Evolutionary conservation across 306 rosid species (phyloP).

Genomic region (Prunus armeniaca): DNA sequence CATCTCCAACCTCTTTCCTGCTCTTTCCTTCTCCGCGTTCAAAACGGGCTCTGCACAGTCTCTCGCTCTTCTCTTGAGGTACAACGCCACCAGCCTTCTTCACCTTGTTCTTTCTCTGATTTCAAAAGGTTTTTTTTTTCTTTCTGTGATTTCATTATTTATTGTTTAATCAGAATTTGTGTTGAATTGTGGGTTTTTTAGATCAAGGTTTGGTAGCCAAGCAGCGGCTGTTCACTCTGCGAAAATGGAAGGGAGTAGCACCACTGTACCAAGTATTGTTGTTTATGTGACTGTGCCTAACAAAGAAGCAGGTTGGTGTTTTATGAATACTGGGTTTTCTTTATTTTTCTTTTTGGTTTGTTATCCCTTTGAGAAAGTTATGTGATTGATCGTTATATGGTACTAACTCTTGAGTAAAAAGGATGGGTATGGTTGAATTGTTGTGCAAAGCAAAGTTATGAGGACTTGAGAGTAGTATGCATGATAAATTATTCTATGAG

Average conservation of each 20-base stretch:
- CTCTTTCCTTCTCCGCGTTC: constrained; percentile 38
- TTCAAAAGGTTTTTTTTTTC: background rate
- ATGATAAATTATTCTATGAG: background rate
- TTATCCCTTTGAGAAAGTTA: background rate
- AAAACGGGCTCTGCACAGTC: constrained; percentile 56
- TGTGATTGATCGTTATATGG: background rate
- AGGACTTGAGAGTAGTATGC: background rate
- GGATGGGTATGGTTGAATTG: background rate
- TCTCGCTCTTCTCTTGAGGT: constrained; percentile 49
- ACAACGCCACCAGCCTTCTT: background rate
- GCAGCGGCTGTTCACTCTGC: constrained; percentile 26
- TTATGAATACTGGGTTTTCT: background rate
- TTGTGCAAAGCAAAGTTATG: background rate
- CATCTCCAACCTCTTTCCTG: constrained; percentile 47
- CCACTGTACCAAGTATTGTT: constrained; percentile 79
- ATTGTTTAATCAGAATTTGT: background rate
- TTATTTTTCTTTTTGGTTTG: background rate
- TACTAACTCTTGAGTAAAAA: background rate
- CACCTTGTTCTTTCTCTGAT: background rate
- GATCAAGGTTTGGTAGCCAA: constrained; percentile 56
- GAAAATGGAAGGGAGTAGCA: constrained; percentile 63
- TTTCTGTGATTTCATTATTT: background rate
- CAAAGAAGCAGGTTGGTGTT: constrained; percentile 70
- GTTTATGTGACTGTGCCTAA: constrained; percentile 94
- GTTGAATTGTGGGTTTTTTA: constrained; percentile 17